Base-by-base conservation (phyloP, 495 filamentous ascomycete species). In the Symbiotaphrina buchneri region DNA sequence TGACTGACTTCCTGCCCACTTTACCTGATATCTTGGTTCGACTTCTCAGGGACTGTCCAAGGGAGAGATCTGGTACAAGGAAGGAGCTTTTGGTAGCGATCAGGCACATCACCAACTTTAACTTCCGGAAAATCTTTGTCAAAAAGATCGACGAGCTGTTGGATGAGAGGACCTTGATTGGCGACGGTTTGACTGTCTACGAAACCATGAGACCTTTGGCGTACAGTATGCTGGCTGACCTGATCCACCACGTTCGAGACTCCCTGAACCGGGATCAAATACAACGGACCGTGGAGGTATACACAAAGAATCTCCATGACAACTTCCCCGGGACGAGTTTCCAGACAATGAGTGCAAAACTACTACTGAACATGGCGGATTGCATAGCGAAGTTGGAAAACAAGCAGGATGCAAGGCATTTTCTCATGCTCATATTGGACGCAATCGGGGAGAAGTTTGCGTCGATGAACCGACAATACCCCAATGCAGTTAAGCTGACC, bases 321-420 rank as follows among this genome's bases (percentile, higher is more conserved):
- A 78, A 77, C 37, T 91, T 93, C 41, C 90, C 90, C 2, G 90
- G 90, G 10, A 95, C 90, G 3, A 95, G 87, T 48, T 99, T 95
- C 47, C 90, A 99, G 48, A 99, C 90, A 0, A 99, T 99, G 90
- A 95, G 87, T 43, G 90, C 90, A 3, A 99, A 95, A 47, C 58
- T 99, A 3, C 56, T 99, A 2, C 53, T 99, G 31, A 99, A 99
- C 48, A 79, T 99, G 77, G 87, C 87, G 0, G 90, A 95, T 43
- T 84, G 76, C 48, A 99, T 99, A 40, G 81, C 85, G 0, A 80
- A 75, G 45, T 59, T 99, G 32, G 72, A 71, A 10, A 73, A 93
- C 42, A 95, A 94, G 49, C 67, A 71, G 16, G 84, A 95, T 47
- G 87, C 84, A 18, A 72, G 90, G 10, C 83, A 93, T 47, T 94